phyloP scores from a whole-genome alignment of 441 rosid genomes.

The Viola pubescens region DNA sequence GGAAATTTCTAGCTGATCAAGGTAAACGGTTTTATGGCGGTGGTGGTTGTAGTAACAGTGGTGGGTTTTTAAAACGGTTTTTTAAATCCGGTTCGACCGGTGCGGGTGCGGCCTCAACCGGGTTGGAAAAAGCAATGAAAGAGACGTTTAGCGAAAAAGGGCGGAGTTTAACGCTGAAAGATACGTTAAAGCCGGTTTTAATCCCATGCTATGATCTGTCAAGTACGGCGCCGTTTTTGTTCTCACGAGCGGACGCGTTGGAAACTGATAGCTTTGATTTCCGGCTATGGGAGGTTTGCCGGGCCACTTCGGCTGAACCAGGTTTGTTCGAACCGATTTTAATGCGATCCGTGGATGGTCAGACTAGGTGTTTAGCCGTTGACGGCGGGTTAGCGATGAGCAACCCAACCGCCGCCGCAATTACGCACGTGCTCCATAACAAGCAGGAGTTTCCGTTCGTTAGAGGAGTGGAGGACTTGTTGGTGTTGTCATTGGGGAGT shows the following conservation, averaged over 20 bases:
- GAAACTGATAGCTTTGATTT: conserved; percentile 81
- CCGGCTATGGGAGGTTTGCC: conserved; percentile 79
- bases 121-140: conserved; percentile 54
- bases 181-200: conserved; percentile 79
- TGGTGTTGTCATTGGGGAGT: conserved; percentile 73
- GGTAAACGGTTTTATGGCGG: conserved; percentile 51
- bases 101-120: conserved; percentile 33
- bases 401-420: conserved; percentile 88
- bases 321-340: conserved; percentile 58
- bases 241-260: conserved; percentile 90
- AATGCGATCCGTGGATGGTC: conserved; percentile 66
- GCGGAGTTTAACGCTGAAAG: conserved; percentile 55
- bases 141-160: conserved; percentile 49
- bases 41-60: conserved; percentile 16
- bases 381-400: conserved; percentile 84
- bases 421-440: conserved; percentile 91
- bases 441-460: conserved; percentile 95
- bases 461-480: conserved; percentile 84
- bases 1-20: conserved; percentile 67
- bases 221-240: conserved; percentile 77
- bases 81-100: conserved; percentile 33
- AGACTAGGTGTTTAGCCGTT: conserved; percentile 71
- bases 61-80: conserved; percentile 41
- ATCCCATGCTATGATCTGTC: conserved; percentile 85
- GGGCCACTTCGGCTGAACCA: conserved; percentile 91